phyloP scores from a whole-genome alignment of 768 basidiomycete species.

The Exidia glandulosa region DNA sequence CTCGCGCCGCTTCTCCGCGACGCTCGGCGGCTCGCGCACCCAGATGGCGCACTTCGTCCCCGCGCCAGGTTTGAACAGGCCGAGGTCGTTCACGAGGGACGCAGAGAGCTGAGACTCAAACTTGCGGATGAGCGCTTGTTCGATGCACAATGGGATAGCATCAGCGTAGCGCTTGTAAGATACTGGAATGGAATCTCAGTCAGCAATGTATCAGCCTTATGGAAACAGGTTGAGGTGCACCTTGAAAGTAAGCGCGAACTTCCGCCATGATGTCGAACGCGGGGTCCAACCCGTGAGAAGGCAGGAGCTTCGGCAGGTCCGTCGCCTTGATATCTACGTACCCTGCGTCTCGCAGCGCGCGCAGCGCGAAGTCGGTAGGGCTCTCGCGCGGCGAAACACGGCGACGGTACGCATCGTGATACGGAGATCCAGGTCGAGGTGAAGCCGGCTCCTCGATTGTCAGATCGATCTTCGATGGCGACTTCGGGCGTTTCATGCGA shows the following conservation, averaged over 20 bases:
- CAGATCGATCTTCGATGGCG: not conserved
- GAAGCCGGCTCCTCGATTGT: no score
- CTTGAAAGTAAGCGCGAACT: constrained; percentile 66
- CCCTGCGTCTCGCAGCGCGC: not conserved
- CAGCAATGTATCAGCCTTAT: not conserved
- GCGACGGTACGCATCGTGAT: not conserved
- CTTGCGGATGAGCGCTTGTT: constrained; percentile 44
- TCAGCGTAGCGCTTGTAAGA: constrained; percentile 51
- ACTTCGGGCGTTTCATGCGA: not conserved
- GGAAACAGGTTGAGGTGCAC: constrained; percentile 28
- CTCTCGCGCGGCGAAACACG: not conserved
- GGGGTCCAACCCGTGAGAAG: constrained; percentile 36
- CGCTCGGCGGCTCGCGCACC: not conserved
- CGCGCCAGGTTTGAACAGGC: not conserved
- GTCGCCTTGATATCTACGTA: constrained; percentile 19
- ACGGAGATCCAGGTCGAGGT: no score
- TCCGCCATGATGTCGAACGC: constrained; percentile 59
- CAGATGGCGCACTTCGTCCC: not conserved
- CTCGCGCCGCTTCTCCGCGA: not conserved
- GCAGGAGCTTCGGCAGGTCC: constrained; percentile 40
- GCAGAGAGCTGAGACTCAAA: constrained; percentile 34
- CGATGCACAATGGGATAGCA: constrained; percentile 44
- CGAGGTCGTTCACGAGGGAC: constrained; percentile 37
- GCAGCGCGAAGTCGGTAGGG: not conserved
- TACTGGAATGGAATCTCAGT: constrained; percentile 23